phyloP scores from a whole-genome alignment of 495 filamentous ascomycete genomes.

The Hypoxylon cercidicola region DNA sequence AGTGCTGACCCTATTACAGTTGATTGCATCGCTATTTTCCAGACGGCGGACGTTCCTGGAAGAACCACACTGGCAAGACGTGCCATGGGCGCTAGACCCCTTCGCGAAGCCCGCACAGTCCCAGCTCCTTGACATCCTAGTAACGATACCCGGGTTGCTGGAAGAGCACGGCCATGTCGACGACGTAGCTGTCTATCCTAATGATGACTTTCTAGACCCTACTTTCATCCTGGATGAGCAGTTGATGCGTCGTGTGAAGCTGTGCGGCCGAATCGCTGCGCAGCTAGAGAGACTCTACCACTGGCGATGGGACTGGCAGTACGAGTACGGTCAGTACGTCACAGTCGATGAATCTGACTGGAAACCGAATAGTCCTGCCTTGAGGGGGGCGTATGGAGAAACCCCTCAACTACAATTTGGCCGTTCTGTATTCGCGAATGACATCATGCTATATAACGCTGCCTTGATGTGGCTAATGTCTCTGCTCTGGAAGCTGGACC shows the following conservation, averaged over 20 bases:
- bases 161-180: constrained; percentile 24
- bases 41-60: constrained; percentile 35
- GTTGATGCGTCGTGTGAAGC: background rate
- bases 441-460: constrained; percentile 39
- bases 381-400: background rate
- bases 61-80: constrained; percentile 27
- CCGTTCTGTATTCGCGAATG: constrained; percentile 23
- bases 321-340: constrained; percentile 24
- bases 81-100: constrained; percentile 32
- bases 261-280: constrained; percentile 14
- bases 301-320: constrained; percentile 42
- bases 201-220: constrained; percentile 2
- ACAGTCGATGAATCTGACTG: constrained; percentile 1
- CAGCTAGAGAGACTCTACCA: constrained; percentile 34
- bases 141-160: constrained; percentile 38
- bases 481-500: constrained; percentile 38
- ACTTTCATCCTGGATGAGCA: constrained; percentile 14
- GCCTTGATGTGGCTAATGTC: constrained; percentile 36
- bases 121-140: constrained; percentile 34
- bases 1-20: constrained; percentile 18
- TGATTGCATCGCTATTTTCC: constrained; percentile 29
- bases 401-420: constrained; percentile 23
- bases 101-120: constrained; percentile 31
- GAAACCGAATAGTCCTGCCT: constrained; percentile 1
- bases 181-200: background rate